Evolutionary conservation across 1,284 basidiomycete species (phyloP).

Genomic region (Macrocystidia cucumis): DNA sequence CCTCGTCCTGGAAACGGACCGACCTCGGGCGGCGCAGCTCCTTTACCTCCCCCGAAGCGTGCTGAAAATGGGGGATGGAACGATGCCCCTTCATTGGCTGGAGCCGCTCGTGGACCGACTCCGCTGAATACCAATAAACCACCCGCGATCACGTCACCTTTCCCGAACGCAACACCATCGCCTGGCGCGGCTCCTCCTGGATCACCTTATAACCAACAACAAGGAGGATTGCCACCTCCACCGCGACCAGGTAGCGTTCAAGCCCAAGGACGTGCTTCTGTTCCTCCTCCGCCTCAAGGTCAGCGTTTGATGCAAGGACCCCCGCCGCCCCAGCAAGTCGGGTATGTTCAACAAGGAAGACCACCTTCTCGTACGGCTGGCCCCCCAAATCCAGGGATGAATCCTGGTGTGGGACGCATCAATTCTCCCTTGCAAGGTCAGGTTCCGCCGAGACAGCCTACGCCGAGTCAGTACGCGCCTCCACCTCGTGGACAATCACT

Average conservation of each 20-base stretch:
- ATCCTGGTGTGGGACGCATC: slow-evolving; percentile 22
- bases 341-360: slow-evolving; percentile 16
- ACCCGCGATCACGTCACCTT: slow-evolving; percentile 79
- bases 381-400: slow-evolving; percentile 16
- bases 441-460: slow-evolving; percentile 25
- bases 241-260: slow-evolving; percentile 62
- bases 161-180: slow-evolving; percentile 65
- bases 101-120: slow-evolving; percentile 44
- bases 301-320: slow-evolving; percentile 19
- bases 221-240: slow-evolving; percentile 35
- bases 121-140: slow-evolving; percentile 45
- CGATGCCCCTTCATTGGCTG: slow-evolving; percentile 64
- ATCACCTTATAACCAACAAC: slow-evolving; percentile 31
- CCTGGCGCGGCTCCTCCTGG: slow-evolving; percentile 37
- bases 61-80: slow-evolving; percentile 85
- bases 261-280: slow-evolving; percentile 37
- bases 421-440: slow-evolving; percentile 31
- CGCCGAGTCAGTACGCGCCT: slow-evolving; percentile 37
- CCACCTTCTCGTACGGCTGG: slow-evolving; percentile 30
- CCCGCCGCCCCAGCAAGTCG: slow-evolving; percentile 13
- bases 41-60: slow-evolving; percentile 39
- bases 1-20: slow-evolving; percentile 21
- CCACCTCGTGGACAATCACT: slow-evolving; percentile 28
- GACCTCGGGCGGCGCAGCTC: slow-evolving; percentile 13
- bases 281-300: slow-evolving; percentile 33